Percentiles rank a stretch among this genome's conserved stretches.
Evolutionary conservation across 208 protist genomes (phyloP).

Genomic region (Acanthamoeba lenticulata): DNA sequence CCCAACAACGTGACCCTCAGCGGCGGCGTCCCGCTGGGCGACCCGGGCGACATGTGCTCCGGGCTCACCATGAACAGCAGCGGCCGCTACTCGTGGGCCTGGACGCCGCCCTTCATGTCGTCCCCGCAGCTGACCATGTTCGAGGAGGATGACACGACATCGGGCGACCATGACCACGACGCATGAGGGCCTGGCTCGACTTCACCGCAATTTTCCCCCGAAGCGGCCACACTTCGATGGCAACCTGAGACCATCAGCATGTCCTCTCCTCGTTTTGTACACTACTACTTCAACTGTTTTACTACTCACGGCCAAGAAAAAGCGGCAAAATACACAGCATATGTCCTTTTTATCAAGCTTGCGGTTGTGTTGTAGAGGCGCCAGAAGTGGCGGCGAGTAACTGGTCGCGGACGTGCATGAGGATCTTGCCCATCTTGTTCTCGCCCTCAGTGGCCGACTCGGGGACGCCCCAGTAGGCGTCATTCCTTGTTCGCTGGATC

Average conservation of each 20-base stretch:
- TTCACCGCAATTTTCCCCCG: too few relatives aligned
- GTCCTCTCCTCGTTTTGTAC: too few relatives aligned
- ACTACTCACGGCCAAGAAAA: too few relatives aligned
- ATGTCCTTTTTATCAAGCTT: too few relatives aligned
- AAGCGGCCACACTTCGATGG: too few relatives aligned
- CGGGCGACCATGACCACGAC: background rate
- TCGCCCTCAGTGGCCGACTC: background rate
- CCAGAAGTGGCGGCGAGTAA: background rate
- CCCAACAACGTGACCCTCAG: background rate
- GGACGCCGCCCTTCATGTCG: background rate
- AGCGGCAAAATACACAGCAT: too few relatives aligned
- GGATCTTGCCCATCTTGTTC: constrained; percentile 39
- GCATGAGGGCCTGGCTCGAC: too few relatives aligned
- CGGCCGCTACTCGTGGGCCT: background rate
- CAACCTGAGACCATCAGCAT: too few relatives aligned
- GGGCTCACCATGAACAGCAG: background rate
- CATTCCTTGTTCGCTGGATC: background rate
- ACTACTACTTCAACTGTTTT: too few relatives aligned
- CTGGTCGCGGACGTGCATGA: constrained; percentile 3
- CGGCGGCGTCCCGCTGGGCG: background rate
- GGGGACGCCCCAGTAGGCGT: constrained; percentile 15
- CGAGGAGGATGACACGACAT: background rate
- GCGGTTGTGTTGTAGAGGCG: too few relatives aligned
- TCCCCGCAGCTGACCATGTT: background rate
- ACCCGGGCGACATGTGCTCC: background rate